Percentiles rank a stretch among this genome's conserved stretches.
phyloP scores from a whole-genome alignment of 2,329 filamentous ascomycete genomes.

The Emergomyces africanus region DNA sequence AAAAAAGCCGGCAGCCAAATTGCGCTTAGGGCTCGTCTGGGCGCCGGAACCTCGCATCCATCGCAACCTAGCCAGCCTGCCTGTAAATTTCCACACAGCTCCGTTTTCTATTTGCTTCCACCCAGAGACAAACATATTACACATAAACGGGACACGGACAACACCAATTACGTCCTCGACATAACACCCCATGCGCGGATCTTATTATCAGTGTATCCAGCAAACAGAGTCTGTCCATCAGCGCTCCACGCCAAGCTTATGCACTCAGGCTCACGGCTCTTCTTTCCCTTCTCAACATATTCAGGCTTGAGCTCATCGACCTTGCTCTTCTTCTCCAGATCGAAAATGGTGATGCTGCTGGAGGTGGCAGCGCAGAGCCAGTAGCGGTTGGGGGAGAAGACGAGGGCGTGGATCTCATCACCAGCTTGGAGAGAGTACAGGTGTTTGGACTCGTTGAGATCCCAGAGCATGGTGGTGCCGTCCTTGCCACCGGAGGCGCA shows the following conservation, averaged over 20 bases:
- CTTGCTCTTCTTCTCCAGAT: constrained; percentile 99
- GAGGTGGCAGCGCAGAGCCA: constrained; percentile 98
- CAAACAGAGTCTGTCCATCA: constrained; percentile 98
- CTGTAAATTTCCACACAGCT: not conserved
- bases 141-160: constrained; percentile 5
- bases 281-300: constrained; percentile 92
- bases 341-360: constrained; percentile 99
- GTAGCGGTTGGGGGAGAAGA: constrained; percentile 99
- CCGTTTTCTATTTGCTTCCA: not conserved
- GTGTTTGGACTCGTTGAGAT: constrained; percentile 99
- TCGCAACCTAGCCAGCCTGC: constrained; percentile 1
- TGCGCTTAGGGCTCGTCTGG: constrained; percentile 29
- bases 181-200: constrained; percentile 97
- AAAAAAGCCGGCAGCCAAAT: constrained; percentile 12
- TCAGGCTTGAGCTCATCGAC: constrained; percentile 99
- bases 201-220: constrained; percentile 99
- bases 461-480: constrained; percentile 99
- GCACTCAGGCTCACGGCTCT: constrained; percentile 98
- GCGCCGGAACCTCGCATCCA: constrained; percentile 15
- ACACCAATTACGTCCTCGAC: constrained; percentile 61
- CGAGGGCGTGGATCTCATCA: constrained; percentile 99
- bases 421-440: constrained; percentile 99
- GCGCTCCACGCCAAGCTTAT: constrained; percentile 94
- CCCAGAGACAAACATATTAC: not conserved
- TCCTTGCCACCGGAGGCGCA: constrained; percentile 99